These are phyloP conservation scores for Saccharomycopsis malanga DNA, from an alignment of 805 yeast genomes.

Conservation along the genomic window DNA sequence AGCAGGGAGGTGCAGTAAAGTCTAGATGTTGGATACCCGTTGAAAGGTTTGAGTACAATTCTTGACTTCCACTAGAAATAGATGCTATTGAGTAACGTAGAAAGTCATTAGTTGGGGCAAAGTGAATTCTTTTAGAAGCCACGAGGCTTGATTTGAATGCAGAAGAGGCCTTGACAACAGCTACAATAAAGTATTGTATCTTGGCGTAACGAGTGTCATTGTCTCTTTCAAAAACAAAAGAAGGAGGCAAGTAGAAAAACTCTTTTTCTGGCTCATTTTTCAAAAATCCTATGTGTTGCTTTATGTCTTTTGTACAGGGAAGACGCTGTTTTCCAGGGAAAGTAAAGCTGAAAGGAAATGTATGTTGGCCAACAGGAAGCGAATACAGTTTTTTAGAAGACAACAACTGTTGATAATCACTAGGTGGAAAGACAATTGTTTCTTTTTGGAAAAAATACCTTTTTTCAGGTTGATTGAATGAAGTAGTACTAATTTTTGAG, in stretches of 20 bases:
- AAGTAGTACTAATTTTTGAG: background rate
- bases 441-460: background rate
- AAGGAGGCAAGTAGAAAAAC: background rate
- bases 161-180: background rate
- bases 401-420: background rate
- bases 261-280: background rate
- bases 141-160: background rate
- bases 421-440: background rate
- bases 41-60: background rate
- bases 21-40: background rate
- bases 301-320: background rate
- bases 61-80: background rate
- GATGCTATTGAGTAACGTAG: background rate
- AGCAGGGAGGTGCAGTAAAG: background rate
- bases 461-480: background rate
- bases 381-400: background rate
- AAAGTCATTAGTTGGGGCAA: background rate
- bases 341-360: background rate
- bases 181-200: background rate
- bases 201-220: background rate
- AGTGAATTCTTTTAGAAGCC: background rate
- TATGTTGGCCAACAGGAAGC: background rate
- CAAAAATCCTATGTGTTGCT: background rate
- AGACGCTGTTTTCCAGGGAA: background rate
- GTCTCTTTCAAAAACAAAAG: background rate